These are phyloP conservation scores for Ampelomyces quisqualis DNA, from an alignment of 2,329 filamentous ascomycete species.

Conservation along the genomic window DNA sequence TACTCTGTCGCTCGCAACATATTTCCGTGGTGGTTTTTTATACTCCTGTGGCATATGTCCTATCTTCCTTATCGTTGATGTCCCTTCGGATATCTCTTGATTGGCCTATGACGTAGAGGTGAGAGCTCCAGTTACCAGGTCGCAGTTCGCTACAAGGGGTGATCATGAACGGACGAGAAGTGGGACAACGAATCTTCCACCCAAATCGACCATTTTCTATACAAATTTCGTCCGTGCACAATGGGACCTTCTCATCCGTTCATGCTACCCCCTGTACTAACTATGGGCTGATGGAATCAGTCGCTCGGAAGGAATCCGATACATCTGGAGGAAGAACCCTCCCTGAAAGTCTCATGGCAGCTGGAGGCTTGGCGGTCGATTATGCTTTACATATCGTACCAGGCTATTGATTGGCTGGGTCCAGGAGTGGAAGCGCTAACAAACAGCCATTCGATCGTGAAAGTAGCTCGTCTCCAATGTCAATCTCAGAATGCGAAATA, in stretches of 20 bases:
- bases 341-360: neutral
- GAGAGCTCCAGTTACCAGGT: no score
- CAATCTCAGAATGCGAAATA: neutral
- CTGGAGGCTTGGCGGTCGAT: neutral
- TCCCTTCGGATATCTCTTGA: neutral
- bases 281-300: neutral
- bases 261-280: no score
- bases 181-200: no score
- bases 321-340: neutral
- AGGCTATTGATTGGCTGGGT: neutral
- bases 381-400: neutral
- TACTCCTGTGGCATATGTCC: neutral
- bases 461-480: neutral
- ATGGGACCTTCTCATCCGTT: no score
- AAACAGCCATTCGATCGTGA: neutral
- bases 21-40: neutral
- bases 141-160: no score
- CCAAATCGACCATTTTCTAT: no score
- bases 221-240: no score
- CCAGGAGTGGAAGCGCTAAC: neutral
- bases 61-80: neutral
- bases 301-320: neutral
- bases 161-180: no score
- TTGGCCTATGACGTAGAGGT: neutral
- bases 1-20: neutral